phyloP scores from a whole-genome alignment of 2,329 filamentous ascomycete species.

The Sclerotinia minor region DNA sequence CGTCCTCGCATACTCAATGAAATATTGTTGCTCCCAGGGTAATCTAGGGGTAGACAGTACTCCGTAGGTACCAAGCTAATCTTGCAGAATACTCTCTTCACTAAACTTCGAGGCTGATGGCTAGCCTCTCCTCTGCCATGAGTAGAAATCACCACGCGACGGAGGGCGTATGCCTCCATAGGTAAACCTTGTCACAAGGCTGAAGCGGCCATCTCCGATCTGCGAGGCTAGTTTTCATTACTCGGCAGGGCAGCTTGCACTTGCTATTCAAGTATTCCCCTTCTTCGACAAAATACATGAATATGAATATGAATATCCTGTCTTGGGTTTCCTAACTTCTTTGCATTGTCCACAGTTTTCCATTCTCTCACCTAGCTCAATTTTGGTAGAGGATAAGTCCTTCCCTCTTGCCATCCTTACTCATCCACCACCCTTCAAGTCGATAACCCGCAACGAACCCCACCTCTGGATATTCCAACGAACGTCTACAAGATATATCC shows the following conservation, averaged over 20 bases:
- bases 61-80: too few species aligned
- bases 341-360: neutral
- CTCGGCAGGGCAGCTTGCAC: neutral
- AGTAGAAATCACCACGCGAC: too few species aligned
- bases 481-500: slow-evolving; percentile 15
- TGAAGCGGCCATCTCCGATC: slow-evolving; percentile 34
- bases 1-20: neutral
- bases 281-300: neutral
- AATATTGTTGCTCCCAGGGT: neutral
- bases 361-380: neutral
- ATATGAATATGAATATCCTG: neutral
- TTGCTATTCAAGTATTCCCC: neutral
- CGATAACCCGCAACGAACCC: slow-evolving; percentile 17
- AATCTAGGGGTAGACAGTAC: too few species aligned
- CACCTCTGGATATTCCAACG: slow-evolving; percentile 9
- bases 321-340: neutral
- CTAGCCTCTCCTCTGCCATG: neutral
- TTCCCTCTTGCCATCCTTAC: neutral
- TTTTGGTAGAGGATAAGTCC: neutral
- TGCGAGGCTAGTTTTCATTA: slow-evolving; percentile 22
- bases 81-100: too few species aligned
- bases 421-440: slow-evolving; percentile 9
- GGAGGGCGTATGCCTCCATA: neutral
- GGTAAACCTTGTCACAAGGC: slow-evolving; percentile 21
- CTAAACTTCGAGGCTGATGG: neutral